Conservation (phyloP, 1,284 basidiomycete genomes). For the Filobasidium uniguttulatum region DNA sequence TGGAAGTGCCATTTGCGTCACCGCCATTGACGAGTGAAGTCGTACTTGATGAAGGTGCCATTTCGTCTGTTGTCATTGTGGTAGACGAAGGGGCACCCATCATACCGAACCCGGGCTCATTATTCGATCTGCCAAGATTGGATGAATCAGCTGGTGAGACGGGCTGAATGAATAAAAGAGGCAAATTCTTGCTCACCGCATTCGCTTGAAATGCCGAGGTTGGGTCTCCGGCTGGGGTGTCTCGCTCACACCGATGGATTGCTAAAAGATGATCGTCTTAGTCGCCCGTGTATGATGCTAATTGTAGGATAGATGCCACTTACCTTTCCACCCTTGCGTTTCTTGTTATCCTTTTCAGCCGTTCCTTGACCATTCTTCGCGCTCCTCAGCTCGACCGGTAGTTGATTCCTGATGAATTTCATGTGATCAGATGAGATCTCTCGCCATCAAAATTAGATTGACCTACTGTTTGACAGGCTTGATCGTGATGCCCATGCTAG, state of each 20-base stretch:
- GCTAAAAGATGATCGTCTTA: no score
- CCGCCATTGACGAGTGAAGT: no score
- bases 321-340: conserved; percentile 2
- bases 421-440: not conserved
- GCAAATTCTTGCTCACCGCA: conserved; percentile 3
- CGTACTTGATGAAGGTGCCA: no score
- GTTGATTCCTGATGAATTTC: conserved; percentile 8
- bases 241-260: conserved; percentile 5
- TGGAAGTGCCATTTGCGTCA: no score
- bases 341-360: conserved; percentile 5
- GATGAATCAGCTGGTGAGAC: not conserved
- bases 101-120: conserved; percentile 12
- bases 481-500: conserved; percentile 86
- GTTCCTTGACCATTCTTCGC: conserved; percentile 1
- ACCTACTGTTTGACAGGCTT: conserved; percentile 81
- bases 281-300: no score
- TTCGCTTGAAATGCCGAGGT: conserved; percentile 11
- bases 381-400: conserved; percentile 5
- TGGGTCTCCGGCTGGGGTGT: conserved; percentile 9
- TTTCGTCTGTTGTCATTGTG: no score
- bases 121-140: conserved; percentile 4
- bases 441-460: not conserved
- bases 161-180: not conserved
- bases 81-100: not conserved
- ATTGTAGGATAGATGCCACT: not conserved